A percentile compares a stretch with the other conserved stretches of the same genome.
Evolutionary conservation across 2,329 filamentous ascomycete genomes (phyloP).

Genomic region (Trichoderma arundinaceum): DNA sequence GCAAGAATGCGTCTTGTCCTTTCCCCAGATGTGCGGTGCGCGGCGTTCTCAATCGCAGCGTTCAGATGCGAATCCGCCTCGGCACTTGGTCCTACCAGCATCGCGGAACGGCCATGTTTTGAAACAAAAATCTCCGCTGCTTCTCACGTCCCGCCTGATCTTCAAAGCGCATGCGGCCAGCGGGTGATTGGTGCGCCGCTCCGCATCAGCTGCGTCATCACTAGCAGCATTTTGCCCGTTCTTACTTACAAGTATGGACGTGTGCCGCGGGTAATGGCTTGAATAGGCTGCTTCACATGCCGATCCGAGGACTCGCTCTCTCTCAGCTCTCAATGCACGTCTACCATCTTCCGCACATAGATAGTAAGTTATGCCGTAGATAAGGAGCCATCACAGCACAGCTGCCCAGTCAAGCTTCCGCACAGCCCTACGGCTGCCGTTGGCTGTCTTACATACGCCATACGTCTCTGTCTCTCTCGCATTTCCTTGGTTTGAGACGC

Average conservation of each 20-base stretch:
- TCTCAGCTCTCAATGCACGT: no score
- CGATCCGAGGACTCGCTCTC: no score
- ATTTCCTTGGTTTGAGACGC: not conserved
- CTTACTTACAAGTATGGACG: no score
- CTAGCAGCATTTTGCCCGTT: no score
- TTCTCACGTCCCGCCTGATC: constrained; percentile 23
- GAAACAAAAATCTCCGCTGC: not conserved
- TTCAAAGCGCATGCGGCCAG: constrained; percentile 14
- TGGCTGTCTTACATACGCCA: not conserved
- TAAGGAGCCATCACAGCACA: not conserved
- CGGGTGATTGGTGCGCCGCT: constrained; percentile 17
- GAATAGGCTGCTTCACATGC: no score
- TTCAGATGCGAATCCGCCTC: not conserved
- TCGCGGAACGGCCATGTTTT: not conserved
- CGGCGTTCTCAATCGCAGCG: no score
- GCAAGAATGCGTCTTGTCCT: no score
- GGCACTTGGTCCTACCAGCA: constrained; percentile 4
- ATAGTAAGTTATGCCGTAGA: not conserved
- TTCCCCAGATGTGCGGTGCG: no score
- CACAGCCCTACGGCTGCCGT: constrained; percentile 13
- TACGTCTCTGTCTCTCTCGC: not conserved
- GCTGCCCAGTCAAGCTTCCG: not conserved
- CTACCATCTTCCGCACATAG: no score
- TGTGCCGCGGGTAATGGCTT: no score
- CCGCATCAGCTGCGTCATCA: constrained; percentile 21